Evolutionary conservation across 345 rosid genomes (phyloP).

Genomic region (Pseudoturritis turrita): DNA sequence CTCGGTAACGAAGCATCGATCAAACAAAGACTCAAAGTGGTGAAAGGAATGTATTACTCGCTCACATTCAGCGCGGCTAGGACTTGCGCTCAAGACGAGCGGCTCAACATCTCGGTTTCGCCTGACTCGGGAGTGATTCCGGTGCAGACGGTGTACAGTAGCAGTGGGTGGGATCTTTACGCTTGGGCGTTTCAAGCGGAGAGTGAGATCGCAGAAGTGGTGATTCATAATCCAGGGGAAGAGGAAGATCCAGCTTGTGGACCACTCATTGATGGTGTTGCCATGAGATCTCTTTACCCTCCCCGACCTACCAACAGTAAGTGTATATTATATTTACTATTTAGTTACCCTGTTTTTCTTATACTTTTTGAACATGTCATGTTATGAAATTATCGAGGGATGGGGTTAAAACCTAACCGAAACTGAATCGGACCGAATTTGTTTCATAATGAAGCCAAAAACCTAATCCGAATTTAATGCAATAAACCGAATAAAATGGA

Average conservation of each 20-base stretch:
- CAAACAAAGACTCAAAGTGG: slow-evolving; percentile 56
- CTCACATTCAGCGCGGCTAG: slow-evolving; percentile 85
- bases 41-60: slow-evolving; percentile 58
- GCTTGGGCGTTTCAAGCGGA: slow-evolving; percentile 76
- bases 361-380: neutral
- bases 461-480: neutral
- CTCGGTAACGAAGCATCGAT: slow-evolving; percentile 90
- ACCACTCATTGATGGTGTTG: slow-evolving; percentile 71
- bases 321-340: slow-evolving; percentile 3
- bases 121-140: slow-evolving; percentile 77
- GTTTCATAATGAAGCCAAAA: neutral
- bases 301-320: slow-evolving; percentile 55
- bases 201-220: slow-evolving; percentile 34
- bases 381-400: neutral
- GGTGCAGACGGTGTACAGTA: slow-evolving; percentile 71
- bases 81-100: slow-evolving; percentile 86
- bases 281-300: slow-evolving; percentile 56
- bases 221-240: slow-evolving; percentile 74
- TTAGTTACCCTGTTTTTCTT: neutral
- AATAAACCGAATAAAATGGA: neutral
- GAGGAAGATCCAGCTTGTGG: slow-evolving; percentile 94
- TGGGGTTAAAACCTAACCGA: neutral
- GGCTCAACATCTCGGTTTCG: slow-evolving; percentile 62
- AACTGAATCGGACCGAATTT: neutral
- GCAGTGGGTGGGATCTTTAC: slow-evolving; percentile 82